Conservation (phyloP, 441 rosid genomes). For the Monsonia emarginata region DNA sequence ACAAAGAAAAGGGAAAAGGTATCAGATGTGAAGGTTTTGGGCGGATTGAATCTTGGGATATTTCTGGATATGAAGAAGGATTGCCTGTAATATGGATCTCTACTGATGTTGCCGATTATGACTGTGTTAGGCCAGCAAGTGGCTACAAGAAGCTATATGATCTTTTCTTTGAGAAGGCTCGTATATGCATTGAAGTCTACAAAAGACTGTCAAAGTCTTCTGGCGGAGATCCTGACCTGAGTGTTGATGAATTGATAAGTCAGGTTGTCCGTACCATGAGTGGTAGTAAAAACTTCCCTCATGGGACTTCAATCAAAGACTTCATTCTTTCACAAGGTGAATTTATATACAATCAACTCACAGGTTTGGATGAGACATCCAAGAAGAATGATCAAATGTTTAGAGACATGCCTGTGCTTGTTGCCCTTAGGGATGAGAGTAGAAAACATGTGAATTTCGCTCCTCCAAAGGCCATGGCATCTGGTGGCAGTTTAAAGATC, state of each 20-base stretch:
- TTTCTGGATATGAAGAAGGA: slow-evolving; percentile 82
- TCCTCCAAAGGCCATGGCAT: slow-evolving; percentile 17
- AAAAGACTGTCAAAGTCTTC: slow-evolving; percentile 45
- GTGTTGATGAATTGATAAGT: slow-evolving; percentile 66
- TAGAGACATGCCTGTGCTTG: slow-evolving; percentile 46
- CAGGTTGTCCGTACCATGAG: slow-evolving; percentile 59
- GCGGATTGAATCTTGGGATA: slow-evolving; percentile 54
- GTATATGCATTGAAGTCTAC: slow-evolving; percentile 54
- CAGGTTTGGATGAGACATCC: slow-evolving; percentile 60
- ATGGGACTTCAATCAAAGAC: slow-evolving; percentile 44
- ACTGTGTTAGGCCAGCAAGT: slow-evolving; percentile 53
- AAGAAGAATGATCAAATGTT: slow-evolving; percentile 38
- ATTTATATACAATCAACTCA: slow-evolving; percentile 63
- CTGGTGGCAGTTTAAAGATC: slow-evolving; percentile 29
- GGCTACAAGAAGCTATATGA: slow-evolving; percentile 42
- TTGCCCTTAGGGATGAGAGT: slow-evolving; percentile 45
- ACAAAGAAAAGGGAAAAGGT: slow-evolving; percentile 35
- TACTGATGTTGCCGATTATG: slow-evolving; percentile 60
- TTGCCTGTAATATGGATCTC: slow-evolving; percentile 62
- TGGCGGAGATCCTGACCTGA: slow-evolving; percentile 56
- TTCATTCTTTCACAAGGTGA: slow-evolving; percentile 66
- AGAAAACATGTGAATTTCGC: slow-evolving; percentile 24
- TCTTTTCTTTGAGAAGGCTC: slow-evolving; percentile 55
- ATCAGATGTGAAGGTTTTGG: slow-evolving; percentile 54
- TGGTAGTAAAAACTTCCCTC: slow-evolving; percentile 45